Conservation (phyloP, 1,284 basidiomycete genomes). For the Irpex lacteus region DNA sequence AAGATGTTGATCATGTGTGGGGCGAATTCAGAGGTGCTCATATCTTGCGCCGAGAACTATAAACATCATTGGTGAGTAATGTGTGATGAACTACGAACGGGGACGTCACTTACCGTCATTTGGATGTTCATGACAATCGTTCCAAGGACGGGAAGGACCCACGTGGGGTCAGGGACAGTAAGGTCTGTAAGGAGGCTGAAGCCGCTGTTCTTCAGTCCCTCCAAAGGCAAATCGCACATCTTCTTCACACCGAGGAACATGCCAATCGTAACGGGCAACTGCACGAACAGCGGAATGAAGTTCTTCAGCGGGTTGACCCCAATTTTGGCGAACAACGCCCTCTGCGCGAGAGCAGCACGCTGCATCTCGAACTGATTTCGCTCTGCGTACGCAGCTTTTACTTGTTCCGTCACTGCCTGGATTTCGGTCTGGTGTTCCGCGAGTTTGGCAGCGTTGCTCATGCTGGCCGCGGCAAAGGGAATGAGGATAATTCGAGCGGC, state of each 20-base stretch:
- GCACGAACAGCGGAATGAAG: constrained; percentile 62
- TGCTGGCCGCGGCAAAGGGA: constrained; percentile 65
- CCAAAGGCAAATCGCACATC: constrained; percentile 71
- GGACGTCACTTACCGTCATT: constrained; percentile 51
- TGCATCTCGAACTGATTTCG: constrained; percentile 58
- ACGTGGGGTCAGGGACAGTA: constrained; percentile 77
- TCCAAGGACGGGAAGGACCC: constrained; percentile 69
- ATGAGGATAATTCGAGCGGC: constrained; percentile 69
- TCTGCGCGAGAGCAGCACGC: constrained; percentile 52
- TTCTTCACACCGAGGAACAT: constrained; percentile 84
- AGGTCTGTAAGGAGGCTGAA: constrained; percentile 77
- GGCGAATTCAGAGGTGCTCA: constrained; percentile 50
- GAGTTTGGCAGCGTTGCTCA: constrained; percentile 72
- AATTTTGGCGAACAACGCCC: constrained; percentile 65
- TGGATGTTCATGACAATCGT: constrained; percentile 70
- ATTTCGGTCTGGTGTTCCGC: constrained; percentile 63
- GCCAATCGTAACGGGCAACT: constrained; percentile 79
- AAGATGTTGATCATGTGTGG: constrained; percentile 76
- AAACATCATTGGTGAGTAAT: constrained; percentile 9
- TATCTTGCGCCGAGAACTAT: constrained; percentile 57
- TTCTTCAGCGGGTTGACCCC: constrained; percentile 65
- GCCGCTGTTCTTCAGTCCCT: constrained; percentile 78
- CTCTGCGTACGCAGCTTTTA: constrained; percentile 31
- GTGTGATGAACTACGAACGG: background rate
- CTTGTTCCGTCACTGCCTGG: constrained; percentile 49